phyloP scores from a whole-genome alignment of 2,329 filamentous ascomycete species.

The Aspergillus clavatus region DNA sequence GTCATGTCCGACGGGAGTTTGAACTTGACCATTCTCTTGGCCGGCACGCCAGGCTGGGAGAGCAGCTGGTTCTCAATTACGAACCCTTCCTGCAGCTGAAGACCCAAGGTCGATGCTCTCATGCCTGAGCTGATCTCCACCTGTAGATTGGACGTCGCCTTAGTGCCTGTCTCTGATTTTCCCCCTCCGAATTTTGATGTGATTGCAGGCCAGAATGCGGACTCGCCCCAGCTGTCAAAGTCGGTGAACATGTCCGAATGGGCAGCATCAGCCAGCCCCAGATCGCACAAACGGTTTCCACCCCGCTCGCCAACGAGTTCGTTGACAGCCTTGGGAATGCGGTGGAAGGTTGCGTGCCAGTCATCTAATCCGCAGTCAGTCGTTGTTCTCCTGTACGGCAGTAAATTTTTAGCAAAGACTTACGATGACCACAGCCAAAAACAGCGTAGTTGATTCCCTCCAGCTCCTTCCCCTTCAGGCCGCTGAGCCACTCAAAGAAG shows the following conservation, averaged over 20 bases:
- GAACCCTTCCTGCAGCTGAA: slow-evolving; percentile 58
- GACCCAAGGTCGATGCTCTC: slow-evolving; percentile 55
- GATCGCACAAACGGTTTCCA: slow-evolving; percentile 44
- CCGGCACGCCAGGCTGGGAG: slow-evolving; percentile 47
- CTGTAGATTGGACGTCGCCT: slow-evolving; percentile 34
- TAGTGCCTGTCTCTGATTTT: slow-evolving; percentile 16
- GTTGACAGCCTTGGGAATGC: slow-evolving; percentile 61
- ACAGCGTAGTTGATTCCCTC: slow-evolving; percentile 60
- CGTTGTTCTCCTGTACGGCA: neutral
- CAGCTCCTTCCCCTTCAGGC: slow-evolving; percentile 48
- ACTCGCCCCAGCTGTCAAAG: slow-evolving; percentile 65
- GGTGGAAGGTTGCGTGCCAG: slow-evolving; percentile 59
- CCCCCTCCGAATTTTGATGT: slow-evolving; percentile 34
- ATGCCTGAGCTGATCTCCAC: slow-evolving; percentile 51
- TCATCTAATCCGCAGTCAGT: slow-evolving; percentile 33
- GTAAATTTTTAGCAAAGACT: slow-evolving; percentile 13
- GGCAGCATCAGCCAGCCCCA: slow-evolving; percentile 58
- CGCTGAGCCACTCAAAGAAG: slow-evolving; percentile 64
- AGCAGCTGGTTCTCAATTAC: slow-evolving; percentile 53
- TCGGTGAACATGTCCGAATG: slow-evolving; percentile 63
- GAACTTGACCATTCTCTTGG: slow-evolving; percentile 64
- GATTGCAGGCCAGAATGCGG: slow-evolving; percentile 50
- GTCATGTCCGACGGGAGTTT: slow-evolving; percentile 60
- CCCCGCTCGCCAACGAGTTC: slow-evolving; percentile 49
- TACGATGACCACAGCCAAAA: slow-evolving; percentile 61